A percentile compares a stretch with the other conserved stretches of the same genome.
These are phyloP conservation scores for Citrus inodora DNA, from an alignment of 345 rosid genomes.

Conservation along the genomic window DNA sequence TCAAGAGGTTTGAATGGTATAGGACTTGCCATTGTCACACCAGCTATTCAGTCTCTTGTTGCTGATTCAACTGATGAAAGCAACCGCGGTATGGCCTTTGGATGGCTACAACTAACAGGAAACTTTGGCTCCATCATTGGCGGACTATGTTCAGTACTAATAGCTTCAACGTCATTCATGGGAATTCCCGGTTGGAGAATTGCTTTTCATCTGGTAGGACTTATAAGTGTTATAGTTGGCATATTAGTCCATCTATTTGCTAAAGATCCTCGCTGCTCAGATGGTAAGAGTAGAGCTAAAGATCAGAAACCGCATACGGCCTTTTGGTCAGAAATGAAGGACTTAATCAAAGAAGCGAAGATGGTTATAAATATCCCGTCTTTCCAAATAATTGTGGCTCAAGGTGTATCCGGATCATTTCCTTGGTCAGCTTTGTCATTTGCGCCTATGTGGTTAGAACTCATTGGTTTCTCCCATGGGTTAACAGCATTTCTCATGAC, in stretches of 20 bases:
- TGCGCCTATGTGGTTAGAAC: conserved; percentile 67
- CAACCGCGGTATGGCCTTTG: conserved; percentile 76
- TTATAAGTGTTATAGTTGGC: conserved; percentile 64
- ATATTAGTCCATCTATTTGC: conserved; percentile 55
- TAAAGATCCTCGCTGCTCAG: conserved; percentile 49
- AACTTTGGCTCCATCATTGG: conserved; percentile 64
- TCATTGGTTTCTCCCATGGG: conserved; percentile 60
- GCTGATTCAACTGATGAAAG: conserved; percentile 79
- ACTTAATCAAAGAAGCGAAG: conserved; percentile 44
- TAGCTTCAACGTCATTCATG: conserved; percentile 64
- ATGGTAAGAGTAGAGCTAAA: conserved; percentile 15
- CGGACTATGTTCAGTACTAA: conserved; percentile 46
- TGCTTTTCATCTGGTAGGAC: conserved; percentile 60
- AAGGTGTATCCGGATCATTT: conserved; percentile 59
- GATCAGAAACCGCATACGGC: conserved; percentile 17
- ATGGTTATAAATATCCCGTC: conserved; percentile 53
- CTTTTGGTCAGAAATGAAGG: conserved; percentile 39
- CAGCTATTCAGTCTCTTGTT: conserved; percentile 59
- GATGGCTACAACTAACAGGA: conserved; percentile 71
- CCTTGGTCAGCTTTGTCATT: conserved; percentile 67
- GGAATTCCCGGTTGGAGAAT: conserved; percentile 81
- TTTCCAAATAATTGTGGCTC: conserved; percentile 69
- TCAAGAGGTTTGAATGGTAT: conserved; percentile 72
- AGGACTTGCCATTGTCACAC: conserved; percentile 61
- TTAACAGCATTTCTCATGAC: conserved; percentile 48